These are phyloP conservation scores for Casuarina equisetifolia DNA, from an alignment of 306 rosid genomes.

Conservation along the genomic window DNA sequence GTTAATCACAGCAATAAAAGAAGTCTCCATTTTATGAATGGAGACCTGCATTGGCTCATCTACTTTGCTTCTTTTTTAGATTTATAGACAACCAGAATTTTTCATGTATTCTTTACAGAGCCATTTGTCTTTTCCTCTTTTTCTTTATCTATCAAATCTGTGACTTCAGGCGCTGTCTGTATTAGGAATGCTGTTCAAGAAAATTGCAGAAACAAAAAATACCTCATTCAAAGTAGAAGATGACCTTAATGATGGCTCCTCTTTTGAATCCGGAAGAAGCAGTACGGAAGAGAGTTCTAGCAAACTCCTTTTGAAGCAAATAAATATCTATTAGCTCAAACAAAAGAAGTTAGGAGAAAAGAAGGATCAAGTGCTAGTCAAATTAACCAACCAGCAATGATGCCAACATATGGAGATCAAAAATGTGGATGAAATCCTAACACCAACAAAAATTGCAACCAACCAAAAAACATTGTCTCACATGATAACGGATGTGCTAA, in stretches of 20 bases:
- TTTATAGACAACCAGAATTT: too few species aligned
- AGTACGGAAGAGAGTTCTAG: conserved; percentile 77
- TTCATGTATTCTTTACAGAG: too few species aligned
- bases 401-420: neutral
- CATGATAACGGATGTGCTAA: conserved; percentile 20
- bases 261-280: conserved; percentile 49
- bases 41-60: too few species aligned
- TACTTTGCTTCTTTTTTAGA: too few species aligned
- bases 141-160: neutral
- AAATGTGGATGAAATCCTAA: conserved; percentile 7
- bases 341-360: conserved; percentile 15
- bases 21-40: neutral
- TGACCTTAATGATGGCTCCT: conserved; percentile 36
- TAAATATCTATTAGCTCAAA: conserved; percentile 39
- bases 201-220: conserved; percentile 11
- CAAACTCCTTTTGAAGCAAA: conserved; percentile 68
- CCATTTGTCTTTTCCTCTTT: too few species aligned
- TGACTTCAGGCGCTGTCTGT: conserved; percentile 7
- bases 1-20: neutral
- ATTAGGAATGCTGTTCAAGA: conserved; percentile 15
- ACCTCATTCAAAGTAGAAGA: conserved; percentile 60
- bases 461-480: conserved; percentile 9
- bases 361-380: conserved; percentile 15
- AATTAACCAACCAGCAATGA: conserved; percentile 7
- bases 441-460: conserved; percentile 4